Base-by-base conservation (phyloP, 2,329 filamentous ascomycete genomes). In the Neoascochyta sp. region DNA sequence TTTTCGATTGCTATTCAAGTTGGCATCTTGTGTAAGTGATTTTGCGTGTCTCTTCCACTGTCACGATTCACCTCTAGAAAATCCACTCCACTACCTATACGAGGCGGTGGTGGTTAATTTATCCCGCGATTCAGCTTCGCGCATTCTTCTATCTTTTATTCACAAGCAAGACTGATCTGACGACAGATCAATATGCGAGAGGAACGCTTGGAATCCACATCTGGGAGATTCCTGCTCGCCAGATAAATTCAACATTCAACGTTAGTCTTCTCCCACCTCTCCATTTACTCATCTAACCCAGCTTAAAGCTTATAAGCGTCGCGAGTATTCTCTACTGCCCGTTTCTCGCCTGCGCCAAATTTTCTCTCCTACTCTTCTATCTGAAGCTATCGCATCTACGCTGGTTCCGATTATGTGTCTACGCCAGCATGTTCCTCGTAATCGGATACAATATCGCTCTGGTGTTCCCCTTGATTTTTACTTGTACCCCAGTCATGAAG, bases 331-430 rank as follows among this genome's bases (percentile, higher is more conserved):
- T 46, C 9, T 46, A 46, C 29, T 41, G 39, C 11, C 34, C 39
- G 5, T 46, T 40, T 16, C 32, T 34, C 5, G 45, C 43, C 4
- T 38, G 32, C 30, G 45, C 47, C 11, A 51, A 51, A n/a, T 29
- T 45, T 9, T 47, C 45, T 10, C 43, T 51, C 7, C 36, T 45
- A 4, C 34, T 51, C 22, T 39, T 47, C 32, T 51, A 49, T 22
- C 36, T 41, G 17, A 36, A 32, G 4, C 32, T 46, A 4, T 44
- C 36, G 4, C 40, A 22, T 9, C 19, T 37, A 4, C 27, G 28
- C 13, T 44, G 39, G 37, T 48, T 48, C 14, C 33, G 32, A 16
- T 12, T 39, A 6, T 33, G 34, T 13, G 26, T 44, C 17, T 44
- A 35, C 15, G 32, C 32, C 13, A 44, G 24, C 32, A 48, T 49